Percentiles rank a stretch among this genome's conserved stretches.
phyloP scores from a whole-genome alignment of 1,284 basidiomycete genomes.

The Pseudozyma thailandica region DNA sequence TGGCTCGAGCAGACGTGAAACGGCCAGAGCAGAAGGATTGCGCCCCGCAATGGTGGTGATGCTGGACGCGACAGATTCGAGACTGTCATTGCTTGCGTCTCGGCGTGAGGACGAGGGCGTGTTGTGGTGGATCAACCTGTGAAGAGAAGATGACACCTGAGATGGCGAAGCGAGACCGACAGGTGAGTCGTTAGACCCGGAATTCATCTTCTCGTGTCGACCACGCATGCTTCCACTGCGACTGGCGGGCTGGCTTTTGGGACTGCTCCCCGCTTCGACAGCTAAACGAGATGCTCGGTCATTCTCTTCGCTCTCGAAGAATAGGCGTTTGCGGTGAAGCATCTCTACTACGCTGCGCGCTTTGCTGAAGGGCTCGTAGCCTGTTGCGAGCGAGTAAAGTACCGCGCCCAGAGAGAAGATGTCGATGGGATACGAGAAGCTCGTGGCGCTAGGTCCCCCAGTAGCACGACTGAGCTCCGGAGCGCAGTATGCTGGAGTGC shows the following conservation, averaged over 20 bases:
- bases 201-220: constrained; percentile 12
- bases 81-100: constrained; percentile 54
- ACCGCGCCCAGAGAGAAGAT: constrained; percentile 64
- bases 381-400: constrained; percentile 63
- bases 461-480: constrained; percentile 61
- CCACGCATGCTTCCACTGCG: constrained; percentile 48
- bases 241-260: constrained; percentile 36
- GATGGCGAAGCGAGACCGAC: constrained; percentile 12
- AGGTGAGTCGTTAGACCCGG: background rate
- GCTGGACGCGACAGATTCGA: constrained; percentile 56
- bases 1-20: constrained; percentile 50
- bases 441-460: constrained; percentile 33
- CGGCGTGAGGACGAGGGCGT: constrained; percentile 5
- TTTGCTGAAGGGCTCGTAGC: constrained; percentile 59
- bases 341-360: constrained; percentile 62
- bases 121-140: constrained; percentile 13
- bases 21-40: constrained; percentile 22
- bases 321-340: constrained; percentile 60
- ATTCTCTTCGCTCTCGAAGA: constrained; percentile 64
- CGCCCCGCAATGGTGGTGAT: constrained; percentile 52
- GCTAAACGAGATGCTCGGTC: constrained; percentile 54
- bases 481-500: constrained; percentile 65
- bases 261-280: constrained; percentile 47
- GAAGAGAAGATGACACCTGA: constrained; percentile 20
- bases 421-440: constrained; percentile 61